These are phyloP conservation scores for Exophiala sp. DNA, from an alignment of 2,329 filamentous ascomycete species.

Conservation along the genomic window DNA sequence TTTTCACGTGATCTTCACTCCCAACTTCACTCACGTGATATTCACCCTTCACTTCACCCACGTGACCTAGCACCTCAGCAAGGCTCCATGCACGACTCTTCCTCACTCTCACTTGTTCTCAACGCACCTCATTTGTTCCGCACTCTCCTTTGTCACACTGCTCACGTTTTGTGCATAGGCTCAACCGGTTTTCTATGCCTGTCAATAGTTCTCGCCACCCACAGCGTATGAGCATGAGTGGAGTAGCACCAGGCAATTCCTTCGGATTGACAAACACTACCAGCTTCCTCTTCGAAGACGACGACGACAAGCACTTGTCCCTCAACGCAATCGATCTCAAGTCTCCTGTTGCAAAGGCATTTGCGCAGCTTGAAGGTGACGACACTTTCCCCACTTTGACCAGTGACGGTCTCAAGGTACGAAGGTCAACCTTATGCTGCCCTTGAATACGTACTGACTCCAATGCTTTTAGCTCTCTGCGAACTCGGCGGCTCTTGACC, in stretches of 20 bases:
- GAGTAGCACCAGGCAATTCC: slow-evolving; percentile 7
- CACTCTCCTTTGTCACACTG: slow-evolving; percentile 1
- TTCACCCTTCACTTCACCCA: not conserved
- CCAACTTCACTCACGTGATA: not conserved
- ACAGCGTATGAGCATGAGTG: slow-evolving; percentile 20
- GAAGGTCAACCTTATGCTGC: slow-evolving; percentile 3
- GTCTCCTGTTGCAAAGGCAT: slow-evolving; percentile 62
- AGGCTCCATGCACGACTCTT: not conserved
- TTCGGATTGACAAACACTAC: slow-evolving; percentile 74
- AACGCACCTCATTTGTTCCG: slow-evolving; percentile 5
- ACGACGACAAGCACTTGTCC: slow-evolving; percentile 58
- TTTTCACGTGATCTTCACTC: slow-evolving; percentile 6
- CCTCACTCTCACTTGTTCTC: slow-evolving; percentile 2
- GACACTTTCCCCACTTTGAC: slow-evolving; percentile 78
- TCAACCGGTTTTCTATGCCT: slow-evolving; percentile 91
- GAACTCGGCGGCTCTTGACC: slow-evolving; percentile 72
- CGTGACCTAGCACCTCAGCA: not conserved
- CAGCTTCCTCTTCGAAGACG: slow-evolving; percentile 78
- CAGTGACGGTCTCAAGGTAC: slow-evolving; percentile 39
- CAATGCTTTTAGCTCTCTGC: slow-evolving; percentile 63
- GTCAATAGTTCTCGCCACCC: slow-evolving; percentile 51
- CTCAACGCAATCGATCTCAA: slow-evolving; percentile 31
- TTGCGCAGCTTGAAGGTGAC: slow-evolving; percentile 65
- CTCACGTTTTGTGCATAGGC: slow-evolving; percentile 44
- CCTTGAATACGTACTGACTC: slow-evolving; percentile 11